Conservation (phyloP, 176 grass and related monocot genomes). For the Chrysopogon serrulatus region DNA sequence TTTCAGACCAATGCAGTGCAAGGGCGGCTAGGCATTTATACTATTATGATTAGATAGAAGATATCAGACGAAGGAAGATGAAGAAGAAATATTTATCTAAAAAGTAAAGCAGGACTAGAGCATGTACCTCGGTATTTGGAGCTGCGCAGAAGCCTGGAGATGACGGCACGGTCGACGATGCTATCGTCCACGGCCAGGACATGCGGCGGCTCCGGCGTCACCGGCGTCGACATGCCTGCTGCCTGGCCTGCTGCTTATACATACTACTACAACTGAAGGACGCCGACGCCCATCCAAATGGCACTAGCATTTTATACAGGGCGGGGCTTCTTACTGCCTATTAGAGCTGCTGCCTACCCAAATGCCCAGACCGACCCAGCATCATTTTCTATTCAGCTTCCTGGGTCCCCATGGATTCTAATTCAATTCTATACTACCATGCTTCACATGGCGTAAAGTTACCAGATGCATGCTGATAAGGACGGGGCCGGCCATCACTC, state of each 20-base stretch:
- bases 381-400: neutral
- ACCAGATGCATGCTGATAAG: neutral
- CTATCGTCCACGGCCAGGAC: slow-evolving; percentile 69
- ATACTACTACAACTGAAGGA: no score
- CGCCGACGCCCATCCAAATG: no score
- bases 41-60: no score
- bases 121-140: slow-evolving; percentile 49
- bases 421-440: neutral
- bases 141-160: slow-evolving; percentile 52
- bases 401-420: neutral
- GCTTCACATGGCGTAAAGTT: slow-evolving; percentile 23
- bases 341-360: neutral
- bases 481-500: neutral
- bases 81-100: no score
- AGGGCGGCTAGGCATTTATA: no score
- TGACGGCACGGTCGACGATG: slow-evolving; percentile 50
- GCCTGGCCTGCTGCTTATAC: neutral
- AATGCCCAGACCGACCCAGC: neutral
- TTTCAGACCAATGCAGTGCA: neutral
- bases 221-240: neutral
- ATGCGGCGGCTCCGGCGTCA: slow-evolving; percentile 35
- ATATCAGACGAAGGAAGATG: no score
- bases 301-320: neutral
- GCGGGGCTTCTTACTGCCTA: neutral
- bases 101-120: no score